These are phyloP conservation scores for Lasiodiplodia hormozganensis DNA, from an alignment of 2,329 filamentous ascomycete genomes.

Conservation along the genomic window DNA sequence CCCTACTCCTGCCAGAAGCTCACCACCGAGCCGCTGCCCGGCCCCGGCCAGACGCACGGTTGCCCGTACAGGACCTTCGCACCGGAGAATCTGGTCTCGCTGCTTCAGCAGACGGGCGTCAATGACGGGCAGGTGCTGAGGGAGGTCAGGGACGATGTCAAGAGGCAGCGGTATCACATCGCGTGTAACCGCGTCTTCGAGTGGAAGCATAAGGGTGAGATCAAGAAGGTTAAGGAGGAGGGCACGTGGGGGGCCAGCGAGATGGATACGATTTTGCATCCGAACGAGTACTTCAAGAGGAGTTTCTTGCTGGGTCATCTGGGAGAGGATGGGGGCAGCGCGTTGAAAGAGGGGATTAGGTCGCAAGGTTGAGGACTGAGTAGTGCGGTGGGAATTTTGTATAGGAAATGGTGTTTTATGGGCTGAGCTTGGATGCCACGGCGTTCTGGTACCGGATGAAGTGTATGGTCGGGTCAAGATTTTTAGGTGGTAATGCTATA, in stretches of 20 bases:
- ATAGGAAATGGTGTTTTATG: not conserved
- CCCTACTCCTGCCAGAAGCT: conserved; percentile 97
- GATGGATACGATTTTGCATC: conserved; percentile 94
- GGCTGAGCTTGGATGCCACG: not conserved
- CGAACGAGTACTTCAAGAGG: conserved; percentile 97
- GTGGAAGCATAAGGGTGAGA: conserved; percentile 71
- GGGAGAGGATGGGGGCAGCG: conserved; percentile 51
- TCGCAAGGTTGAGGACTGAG: not conserved
- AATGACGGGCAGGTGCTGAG: conserved; percentile 78
- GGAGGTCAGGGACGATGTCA: conserved; percentile 86
- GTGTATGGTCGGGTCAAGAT: not conserved
- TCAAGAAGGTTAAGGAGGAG: conserved; percentile 59
- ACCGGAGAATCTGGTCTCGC: conserved; percentile 78
- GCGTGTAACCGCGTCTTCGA: conserved; percentile 98
- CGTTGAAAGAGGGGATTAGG: conserved; percentile 24
- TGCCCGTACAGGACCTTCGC: conserved; percentile 95
- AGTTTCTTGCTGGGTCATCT: conserved; percentile 89
- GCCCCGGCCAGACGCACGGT: conserved; percentile 89
- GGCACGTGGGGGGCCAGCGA: conserved; percentile 65
- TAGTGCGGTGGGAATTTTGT: not conserved
- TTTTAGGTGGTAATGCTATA: not conserved
- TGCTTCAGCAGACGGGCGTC: conserved; percentile 82
- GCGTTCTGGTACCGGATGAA: not conserved
- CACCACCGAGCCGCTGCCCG: conserved; percentile 84
- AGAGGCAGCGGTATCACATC: conserved; percentile 88